These are phyloP conservation scores for Scheffersomyces amazonensis DNA, from an alignment of 805 yeast species.

Conservation along the genomic window DNA sequence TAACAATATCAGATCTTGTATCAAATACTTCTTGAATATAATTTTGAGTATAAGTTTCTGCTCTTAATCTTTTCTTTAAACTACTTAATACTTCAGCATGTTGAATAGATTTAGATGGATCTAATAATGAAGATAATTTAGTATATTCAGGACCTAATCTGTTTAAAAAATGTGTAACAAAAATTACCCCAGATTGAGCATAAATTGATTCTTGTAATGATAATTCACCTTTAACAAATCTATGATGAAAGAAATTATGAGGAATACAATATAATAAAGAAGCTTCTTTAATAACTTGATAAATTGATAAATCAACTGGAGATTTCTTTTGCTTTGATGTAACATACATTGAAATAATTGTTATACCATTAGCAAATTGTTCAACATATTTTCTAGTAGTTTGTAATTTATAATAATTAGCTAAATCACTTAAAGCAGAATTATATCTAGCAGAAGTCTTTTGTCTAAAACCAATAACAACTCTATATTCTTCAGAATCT, in stretches of 20 bases:
- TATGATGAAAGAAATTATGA: constrained; percentile 70
- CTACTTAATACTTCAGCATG: constrained; percentile 74
- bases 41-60: constrained; percentile 88
- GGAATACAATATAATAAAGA: constrained; percentile 91
- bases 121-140: constrained; percentile 62
- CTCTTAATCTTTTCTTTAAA: constrained; percentile 84
- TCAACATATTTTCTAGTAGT: constrained; percentile 91
- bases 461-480: constrained; percentile 84
- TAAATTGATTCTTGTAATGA: constrained; percentile 93
- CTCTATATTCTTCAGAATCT: constrained; percentile 78
- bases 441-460: constrained; percentile 82
- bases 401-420: constrained; percentile 81
- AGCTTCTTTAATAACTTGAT: constrained; percentile 91
- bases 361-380: constrained; percentile 85
- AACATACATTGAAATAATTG: constrained; percentile 84
- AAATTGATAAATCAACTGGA: constrained; percentile 71
- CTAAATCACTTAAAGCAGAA: constrained; percentile 81
- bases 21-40: constrained; percentile 77
- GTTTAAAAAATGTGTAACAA: constrained; percentile 92
- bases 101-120: constrained; percentile 56
- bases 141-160: constrained; percentile 88
- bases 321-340: constrained; percentile 52
- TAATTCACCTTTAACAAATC: constrained; percentile 70
- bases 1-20: constrained; percentile 65
- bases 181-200: constrained; percentile 90